A percentile compares a stretch with the other conserved stretches of the same genome.
These are phyloP conservation scores for Massarina eburnea DNA, from an alignment of 2,329 filamentous ascomycete genomes.

Conservation along the genomic window DNA sequence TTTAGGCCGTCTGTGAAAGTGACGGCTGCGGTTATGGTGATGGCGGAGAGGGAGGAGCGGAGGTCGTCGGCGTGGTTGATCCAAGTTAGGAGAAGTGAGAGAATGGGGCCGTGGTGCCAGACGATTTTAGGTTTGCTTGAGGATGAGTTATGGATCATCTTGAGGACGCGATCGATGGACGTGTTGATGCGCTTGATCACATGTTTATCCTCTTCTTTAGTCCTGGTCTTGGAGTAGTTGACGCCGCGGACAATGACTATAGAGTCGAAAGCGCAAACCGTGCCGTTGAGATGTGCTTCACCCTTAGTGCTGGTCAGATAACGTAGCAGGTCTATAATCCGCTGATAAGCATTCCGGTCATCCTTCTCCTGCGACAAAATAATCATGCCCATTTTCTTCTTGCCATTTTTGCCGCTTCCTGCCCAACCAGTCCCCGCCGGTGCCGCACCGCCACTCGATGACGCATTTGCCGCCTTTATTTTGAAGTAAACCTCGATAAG, in stretches of 20 bases:
- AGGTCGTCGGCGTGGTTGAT: conserved; percentile 30
- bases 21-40: conserved; percentile 29
- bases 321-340: conserved; percentile 31
- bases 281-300: conserved; percentile 27
- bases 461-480: conserved; percentile 7
- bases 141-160: conserved; percentile 2
- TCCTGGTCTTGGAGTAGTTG: conserved; percentile 12
- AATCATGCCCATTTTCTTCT: conserved; percentile 24
- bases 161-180: conserved; percentile 21
- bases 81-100: conserved; percentile 31
- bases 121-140: conserved; percentile 20
- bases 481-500: conserved; percentile 33
- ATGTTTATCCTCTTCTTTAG: conserved; percentile 9
- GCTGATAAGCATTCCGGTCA: conserved; percentile 19
- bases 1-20: conserved; percentile 18
- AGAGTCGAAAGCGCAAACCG: conserved; percentile 23
- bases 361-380: conserved; percentile 28
- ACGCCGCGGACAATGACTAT: conserved; percentile 35
- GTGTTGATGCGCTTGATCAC: conserved; percentile 28
- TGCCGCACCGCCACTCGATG: background rate
- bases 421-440: background rate
- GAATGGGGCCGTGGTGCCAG: conserved; percentile 38
- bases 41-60: conserved; percentile 21
- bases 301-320: conserved; percentile 24
- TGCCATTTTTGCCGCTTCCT: conserved; percentile 1